A percentile compares a stretch with the other conserved stretches of the same genome.
phyloP scores from a whole-genome alignment of 306 rosid genomes.

The Cicer bijugum region DNA sequence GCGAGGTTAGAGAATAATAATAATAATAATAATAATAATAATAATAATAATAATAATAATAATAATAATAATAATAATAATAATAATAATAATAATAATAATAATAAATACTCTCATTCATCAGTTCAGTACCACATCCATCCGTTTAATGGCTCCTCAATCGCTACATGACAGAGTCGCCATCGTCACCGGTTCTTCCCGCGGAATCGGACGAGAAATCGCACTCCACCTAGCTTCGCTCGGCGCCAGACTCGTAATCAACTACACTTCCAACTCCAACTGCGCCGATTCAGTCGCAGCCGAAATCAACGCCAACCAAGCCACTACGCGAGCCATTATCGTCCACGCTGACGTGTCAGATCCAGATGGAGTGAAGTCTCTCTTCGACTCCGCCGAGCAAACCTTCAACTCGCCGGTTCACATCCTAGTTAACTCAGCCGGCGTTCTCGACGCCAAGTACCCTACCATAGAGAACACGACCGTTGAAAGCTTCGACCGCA shows the following conservation, averaged over 20 bases:
- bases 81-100: no score
- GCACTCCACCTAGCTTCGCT: constrained; percentile 55
- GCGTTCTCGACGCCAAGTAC: neutral
- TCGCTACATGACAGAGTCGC: constrained; percentile 51
- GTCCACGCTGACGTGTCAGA: constrained; percentile 18
- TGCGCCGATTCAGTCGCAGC: constrained; percentile 7
- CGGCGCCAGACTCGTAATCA: constrained; percentile 56
- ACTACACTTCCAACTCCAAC: constrained; percentile 33
- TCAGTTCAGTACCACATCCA: no score
- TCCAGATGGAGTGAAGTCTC: neutral
- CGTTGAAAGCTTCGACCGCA: constrained; percentile 11
- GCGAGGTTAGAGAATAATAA: no score
- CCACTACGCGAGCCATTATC: neutral
- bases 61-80: no score
- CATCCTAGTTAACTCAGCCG: constrained; percentile 24
- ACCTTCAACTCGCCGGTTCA: constrained; percentile 17
- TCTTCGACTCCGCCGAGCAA: neutral
- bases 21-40: no score
- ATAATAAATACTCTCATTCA: no score
- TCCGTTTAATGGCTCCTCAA: neutral
- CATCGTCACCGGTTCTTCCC: constrained; percentile 60
- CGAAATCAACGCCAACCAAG: constrained; percentile 7
- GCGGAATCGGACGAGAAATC: constrained; percentile 58
- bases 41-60: no score
- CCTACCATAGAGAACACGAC: constrained; percentile 8